Evolutionary conservation across 345 rosid genomes (phyloP), one percentile per base, ranked within the genome.

Genomic region (Camelina laxa): DNA sequence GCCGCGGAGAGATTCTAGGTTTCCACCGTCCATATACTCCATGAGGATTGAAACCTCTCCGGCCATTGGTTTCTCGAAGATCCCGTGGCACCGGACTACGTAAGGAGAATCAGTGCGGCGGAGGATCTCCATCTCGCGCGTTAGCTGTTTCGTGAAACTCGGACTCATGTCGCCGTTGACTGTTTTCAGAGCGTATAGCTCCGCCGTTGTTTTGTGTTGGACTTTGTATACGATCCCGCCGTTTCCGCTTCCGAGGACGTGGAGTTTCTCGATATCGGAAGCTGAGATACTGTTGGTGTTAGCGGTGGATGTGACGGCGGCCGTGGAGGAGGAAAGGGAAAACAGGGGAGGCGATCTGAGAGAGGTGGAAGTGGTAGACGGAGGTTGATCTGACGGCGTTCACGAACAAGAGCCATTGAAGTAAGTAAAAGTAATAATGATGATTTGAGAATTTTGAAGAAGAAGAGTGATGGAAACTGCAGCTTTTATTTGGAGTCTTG

Each of bases 181-280:
- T 1, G 76, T 81, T 69, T 91, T 91, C 42, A 91, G 79, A 11
- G 97, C 97, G 73, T 80, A 87, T 31, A 81, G 55, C 47, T 86
- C 78, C 12, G 84, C 81, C 17, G 89, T 85, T 2, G 82, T 59
- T 42, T 78, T 84, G 75, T 89, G 84, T 3, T 79, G 82, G 16
- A 83, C 95, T 70, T 87, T 85, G 80, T 91, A 89, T 56, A 91
- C 94, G 0, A 84, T 89, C 3, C 94, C 97, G 3, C 94, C 92
- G 65, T 86, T 91, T 4, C 97, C 95, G 75, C 84, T 87, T 45
- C 97, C 92, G 1, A 91, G 82, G 2, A 87, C 92, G 10, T 80
- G 50, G 20, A 87, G 72, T 42, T 74, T 87, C 44, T 89, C 92
- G 27, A 87, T 77, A 69, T 91, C 94, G 21, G 84, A 7, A 41